phyloP scores from a whole-genome alignment of 768 basidiomycete species.

The Boletus tomentosulus region DNA sequence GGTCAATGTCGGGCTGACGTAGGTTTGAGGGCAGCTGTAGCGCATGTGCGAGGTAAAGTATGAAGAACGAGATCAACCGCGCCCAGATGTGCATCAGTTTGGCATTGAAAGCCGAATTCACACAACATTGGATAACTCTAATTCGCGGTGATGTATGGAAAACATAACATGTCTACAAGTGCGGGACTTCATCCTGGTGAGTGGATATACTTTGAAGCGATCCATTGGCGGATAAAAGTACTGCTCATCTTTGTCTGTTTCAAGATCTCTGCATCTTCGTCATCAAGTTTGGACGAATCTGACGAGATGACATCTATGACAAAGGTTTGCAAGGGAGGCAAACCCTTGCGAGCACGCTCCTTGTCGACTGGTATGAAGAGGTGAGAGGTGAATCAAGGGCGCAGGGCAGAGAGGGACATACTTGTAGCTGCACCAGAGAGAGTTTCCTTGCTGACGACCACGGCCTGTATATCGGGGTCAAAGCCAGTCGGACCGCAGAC shows the following conservation, averaged over 20 bases:
- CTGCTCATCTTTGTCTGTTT: constrained; percentile 91
- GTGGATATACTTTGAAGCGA: constrained; percentile 37
- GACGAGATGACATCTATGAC: constrained; percentile 89
- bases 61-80: neutral
- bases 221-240: constrained; percentile 89
- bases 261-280: constrained; percentile 62
- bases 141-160: no score
- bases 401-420: constrained; percentile 29
- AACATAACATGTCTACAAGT: neutral
- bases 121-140: neutral
- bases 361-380: constrained; percentile 50
- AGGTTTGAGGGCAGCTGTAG: neutral
- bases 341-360: constrained; percentile 47
- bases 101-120: neutral
- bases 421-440: constrained; percentile 68
- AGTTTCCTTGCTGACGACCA: constrained; percentile 92
- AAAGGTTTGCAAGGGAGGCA: constrained; percentile 63
- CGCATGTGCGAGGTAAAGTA: constrained; percentile 2
- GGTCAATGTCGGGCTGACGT: neutral
- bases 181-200: constrained; percentile 5
- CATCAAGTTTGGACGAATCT: constrained; percentile 52
- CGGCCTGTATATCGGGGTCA: constrained; percentile 84
- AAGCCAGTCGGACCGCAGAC: constrained; percentile 89
- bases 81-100: constrained; percentile 5
- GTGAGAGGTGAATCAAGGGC: neutral